These are phyloP conservation scores for Sporothrix pallida DNA, from an alignment of 2,329 filamentous ascomycete genomes.

Conservation along the genomic window DNA sequence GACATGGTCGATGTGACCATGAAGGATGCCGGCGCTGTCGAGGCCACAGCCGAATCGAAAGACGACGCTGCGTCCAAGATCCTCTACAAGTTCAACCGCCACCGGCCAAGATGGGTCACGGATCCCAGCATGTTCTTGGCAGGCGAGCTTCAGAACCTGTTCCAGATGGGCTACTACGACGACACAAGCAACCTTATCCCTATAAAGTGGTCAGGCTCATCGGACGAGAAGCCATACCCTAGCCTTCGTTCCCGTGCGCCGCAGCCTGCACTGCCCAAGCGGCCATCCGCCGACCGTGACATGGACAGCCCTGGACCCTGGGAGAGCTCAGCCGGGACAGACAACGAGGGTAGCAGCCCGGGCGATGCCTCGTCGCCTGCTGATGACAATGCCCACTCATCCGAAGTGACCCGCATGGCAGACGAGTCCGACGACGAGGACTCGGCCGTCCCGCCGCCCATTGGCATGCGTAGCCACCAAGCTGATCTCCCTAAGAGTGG, in stretches of 20 bases:
- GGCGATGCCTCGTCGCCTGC: constrained; percentile 50
- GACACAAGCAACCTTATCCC: constrained; percentile 66
- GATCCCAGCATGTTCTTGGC: constrained; percentile 64
- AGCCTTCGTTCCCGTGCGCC: constrained; percentile 46
- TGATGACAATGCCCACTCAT: background rate
- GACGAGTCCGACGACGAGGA: constrained; percentile 48
- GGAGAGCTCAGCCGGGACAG: constrained; percentile 55
- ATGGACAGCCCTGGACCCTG: constrained; percentile 55
- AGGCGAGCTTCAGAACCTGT: constrained; percentile 70
- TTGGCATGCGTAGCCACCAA: constrained; percentile 33
- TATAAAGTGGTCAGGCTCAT: constrained; percentile 69
- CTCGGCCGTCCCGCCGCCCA: constrained; percentile 32
- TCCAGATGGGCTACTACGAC: constrained; percentile 73
- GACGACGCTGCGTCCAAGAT: constrained; percentile 41
- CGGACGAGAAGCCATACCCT: constrained; percentile 64
- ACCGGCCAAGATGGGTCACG: constrained; percentile 58
- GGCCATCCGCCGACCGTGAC: constrained; percentile 54
- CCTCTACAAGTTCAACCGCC: constrained; percentile 56
- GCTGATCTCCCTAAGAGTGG: constrained; percentile 38
- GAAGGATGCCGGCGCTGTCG: constrained; percentile 61
- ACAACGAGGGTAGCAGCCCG: constrained; percentile 52
- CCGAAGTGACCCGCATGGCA: constrained; percentile 34
- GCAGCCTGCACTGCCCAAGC: constrained; percentile 42
- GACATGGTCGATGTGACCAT: constrained; percentile 90
- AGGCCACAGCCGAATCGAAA: constrained; percentile 40